Percentiles rank a stretch among this genome's conserved stretches.
These are phyloP conservation scores for Oryza glumipatula DNA, from an alignment of 176 grass and related monocot genomes.

Conservation along the genomic window DNA sequence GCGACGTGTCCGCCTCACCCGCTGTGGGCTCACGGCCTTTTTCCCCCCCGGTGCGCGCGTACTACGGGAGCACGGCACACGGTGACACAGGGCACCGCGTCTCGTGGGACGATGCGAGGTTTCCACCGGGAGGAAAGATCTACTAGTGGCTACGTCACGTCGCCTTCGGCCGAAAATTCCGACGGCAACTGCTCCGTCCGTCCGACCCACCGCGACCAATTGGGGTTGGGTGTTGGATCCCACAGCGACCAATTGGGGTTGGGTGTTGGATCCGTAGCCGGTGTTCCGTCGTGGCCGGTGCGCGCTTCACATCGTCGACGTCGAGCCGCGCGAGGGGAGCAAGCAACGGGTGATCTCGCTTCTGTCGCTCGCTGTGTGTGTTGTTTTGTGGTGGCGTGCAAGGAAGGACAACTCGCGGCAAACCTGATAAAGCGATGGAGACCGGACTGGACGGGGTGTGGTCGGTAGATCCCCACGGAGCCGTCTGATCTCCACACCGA, in stretches of 20 bases:
- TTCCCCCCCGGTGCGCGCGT: not conserved
- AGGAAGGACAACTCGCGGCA: not conserved
- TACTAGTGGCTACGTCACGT: not conserved
- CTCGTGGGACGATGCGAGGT: not conserved
- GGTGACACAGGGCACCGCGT: not conserved
- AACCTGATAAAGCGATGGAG: not conserved
- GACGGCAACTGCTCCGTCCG: constrained; percentile 6
- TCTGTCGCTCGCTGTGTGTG: not conserved
- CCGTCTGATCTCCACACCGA: not conserved
- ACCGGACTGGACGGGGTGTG: not conserved
- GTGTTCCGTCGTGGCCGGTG: not conserved
- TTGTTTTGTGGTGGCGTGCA: not conserved
- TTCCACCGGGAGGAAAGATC: not conserved
- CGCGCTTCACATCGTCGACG: not conserved
- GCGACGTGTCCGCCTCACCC: constrained; percentile 43
- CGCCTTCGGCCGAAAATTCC: not conserved
- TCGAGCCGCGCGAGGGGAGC: not conserved
- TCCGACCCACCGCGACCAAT: not conserved
- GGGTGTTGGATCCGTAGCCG: not conserved
- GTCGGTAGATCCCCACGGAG: not conserved
- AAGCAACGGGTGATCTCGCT: not conserved
- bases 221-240: not conserved
- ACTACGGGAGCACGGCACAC: not conserved
- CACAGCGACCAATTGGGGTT: not conserved
- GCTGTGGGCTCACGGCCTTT: not conserved